Evolutionary conservation across 2,329 filamentous ascomycete genomes (phyloP), one percentile per base, ranked within the genome.

Genomic region (Zalaria obscura): DNA sequence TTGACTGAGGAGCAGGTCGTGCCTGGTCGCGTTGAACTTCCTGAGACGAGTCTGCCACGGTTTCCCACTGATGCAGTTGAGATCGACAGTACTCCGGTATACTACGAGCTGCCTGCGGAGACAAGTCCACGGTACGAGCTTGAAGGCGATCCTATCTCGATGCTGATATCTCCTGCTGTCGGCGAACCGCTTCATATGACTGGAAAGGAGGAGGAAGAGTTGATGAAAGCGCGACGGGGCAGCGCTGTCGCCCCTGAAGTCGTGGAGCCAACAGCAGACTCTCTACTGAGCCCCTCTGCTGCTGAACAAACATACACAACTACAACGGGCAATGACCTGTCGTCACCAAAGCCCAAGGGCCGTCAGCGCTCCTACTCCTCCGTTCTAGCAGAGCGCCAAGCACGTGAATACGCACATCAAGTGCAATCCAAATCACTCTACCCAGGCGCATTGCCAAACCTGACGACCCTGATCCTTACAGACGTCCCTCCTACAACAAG

Each of bases 401-500:
- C 51, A 26, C 48, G 55, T 18, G 46, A 57, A 8, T 48, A 44
- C 27, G 45, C 50, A 8, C 53, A 55, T 28, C 47, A 47, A 3
- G 36, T 42, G 6, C 43, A 48, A 36, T 18, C 46, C 48, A 40
- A 55, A 48, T 33, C 31, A 25, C 56, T 77, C 5, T 72, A 76
- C 50, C 73, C 74, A 9, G 70, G 65, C 7, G 68, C 71, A 58
- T 55, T 77, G 3, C 67, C 72, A 7, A 67, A 70, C 39, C 51
- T 77, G 5, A 64, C 67, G 39, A 74, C 70, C 0, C 52, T 79
- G 4, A 63, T 75, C 2, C 56, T 79, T 36, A 77, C 73, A 1
- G 67, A 73, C 45, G 65, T 78, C 2, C 75, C 75, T 1, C 27
- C 51, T 3, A 48, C 43, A 18, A 50, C 54, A 2, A 5, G 48